A percentile compares a stretch with the other conserved stretches of the same genome.
phyloP scores from a whole-genome alignment of 106 monocot genomes.

The Amphibolis antarctica region DNA sequence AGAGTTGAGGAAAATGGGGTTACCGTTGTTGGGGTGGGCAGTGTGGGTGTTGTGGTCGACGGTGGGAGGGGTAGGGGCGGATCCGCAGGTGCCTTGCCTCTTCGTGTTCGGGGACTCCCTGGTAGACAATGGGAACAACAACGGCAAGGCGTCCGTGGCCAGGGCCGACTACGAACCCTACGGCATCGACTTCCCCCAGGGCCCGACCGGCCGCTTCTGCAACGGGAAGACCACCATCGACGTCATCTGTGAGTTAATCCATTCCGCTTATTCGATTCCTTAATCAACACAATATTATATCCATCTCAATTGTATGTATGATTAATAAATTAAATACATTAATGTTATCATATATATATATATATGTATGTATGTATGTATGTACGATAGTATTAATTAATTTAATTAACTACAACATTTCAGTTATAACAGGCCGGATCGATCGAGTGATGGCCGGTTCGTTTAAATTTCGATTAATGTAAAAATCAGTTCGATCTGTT shows the following conservation, averaged over 20 bases:
- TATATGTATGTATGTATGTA: too few relatives aligned
- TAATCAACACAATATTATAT: not conserved
- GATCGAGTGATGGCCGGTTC: too few relatives aligned
- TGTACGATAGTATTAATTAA: too few relatives aligned
- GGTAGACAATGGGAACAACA: slow-evolving; percentile 79
- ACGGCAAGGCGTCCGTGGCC: slow-evolving; percentile 39
- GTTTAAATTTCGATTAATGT: too few relatives aligned
- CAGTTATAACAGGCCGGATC: too few relatives aligned
- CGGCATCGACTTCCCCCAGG: slow-evolving; percentile 71
- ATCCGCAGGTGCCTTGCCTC: slow-evolving; percentile 37
- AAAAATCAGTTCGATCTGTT: too few relatives aligned
- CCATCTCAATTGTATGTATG: too few relatives aligned
- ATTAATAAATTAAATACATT: too few relatives aligned
- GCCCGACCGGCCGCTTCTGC: slow-evolving; percentile 60
- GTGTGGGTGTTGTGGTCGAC: not conserved
- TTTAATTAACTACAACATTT: too few relatives aligned
- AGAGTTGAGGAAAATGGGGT: too few relatives aligned
- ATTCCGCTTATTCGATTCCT: not conserved
- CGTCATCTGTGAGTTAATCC: slow-evolving; percentile 29
- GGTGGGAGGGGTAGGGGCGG: not conserved
- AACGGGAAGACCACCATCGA: slow-evolving; percentile 70
- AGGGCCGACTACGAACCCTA: slow-evolving; percentile 76
- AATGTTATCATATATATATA: too few relatives aligned
- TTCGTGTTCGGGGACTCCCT: slow-evolving; percentile 82
- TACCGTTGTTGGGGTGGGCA: too few relatives aligned